Evolutionary conservation across 352 stramenopile genomes (phyloP), one percentile per base, ranked within the genome.

Genomic region (Aphanomyces invadans): DNA sequence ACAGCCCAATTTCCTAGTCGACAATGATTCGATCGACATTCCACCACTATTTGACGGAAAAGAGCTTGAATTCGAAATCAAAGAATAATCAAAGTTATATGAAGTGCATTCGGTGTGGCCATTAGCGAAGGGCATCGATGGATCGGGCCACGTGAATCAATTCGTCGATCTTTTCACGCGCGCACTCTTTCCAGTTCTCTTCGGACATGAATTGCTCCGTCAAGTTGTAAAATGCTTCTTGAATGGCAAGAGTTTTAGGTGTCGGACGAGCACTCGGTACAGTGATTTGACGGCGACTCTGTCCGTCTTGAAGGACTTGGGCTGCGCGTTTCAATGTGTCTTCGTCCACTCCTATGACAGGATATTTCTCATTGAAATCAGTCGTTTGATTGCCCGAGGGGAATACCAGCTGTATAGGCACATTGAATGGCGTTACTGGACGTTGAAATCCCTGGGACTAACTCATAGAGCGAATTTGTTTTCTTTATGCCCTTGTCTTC

Each of bases 371-470:
- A 54, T n/a, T 19, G 15, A 29, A n/a, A n/a, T n/a, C n/a, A n/a
- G n/a, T n/a, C n/a, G n/a, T n/a, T n/a, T n/a, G n/a, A n/a, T n/a
- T n/a, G n/a, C n/a, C n/a, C n/a, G n/a, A n/a, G n/a, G n/a, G 46
- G 42, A 68, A 33, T 70, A 92, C 86, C 86, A 32, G 78, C 89
- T 33, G 78, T 75, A 32, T 73, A 53, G 51, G 83, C 86, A 62
- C 83, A 95, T 4, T 72, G 67, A 51, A 95, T 73, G 10, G 81
- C 86, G 57, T 92, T 91, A 67, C 86, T 95, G 25, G 81, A 75
- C 3, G 59, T 76, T 2, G 86, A 85, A 3, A 89, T 77, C 15
- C 86, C 86, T 61, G 70, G 45, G 0, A 73, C 73, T 19, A 92
- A 53, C 44, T 92, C 81, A 39, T 85, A 89, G 2, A 95, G 65